Evolutionary conservation across 495 filamentous ascomycete genomes (phyloP).

Genomic region (Neurospora hispaniola): DNA sequence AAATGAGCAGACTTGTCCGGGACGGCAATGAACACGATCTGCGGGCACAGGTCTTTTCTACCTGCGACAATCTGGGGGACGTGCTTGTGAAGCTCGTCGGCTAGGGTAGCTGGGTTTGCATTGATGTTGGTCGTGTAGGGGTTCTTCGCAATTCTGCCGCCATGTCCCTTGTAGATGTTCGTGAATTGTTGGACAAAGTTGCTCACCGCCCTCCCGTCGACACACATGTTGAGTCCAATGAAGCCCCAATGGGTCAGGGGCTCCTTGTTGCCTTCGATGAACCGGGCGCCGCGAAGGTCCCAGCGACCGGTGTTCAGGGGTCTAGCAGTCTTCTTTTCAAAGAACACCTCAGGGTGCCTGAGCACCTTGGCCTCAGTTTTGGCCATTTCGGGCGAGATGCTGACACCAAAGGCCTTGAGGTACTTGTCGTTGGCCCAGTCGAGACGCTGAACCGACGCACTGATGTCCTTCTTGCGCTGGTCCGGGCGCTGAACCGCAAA

Average conservation of each 20-base stretch:
- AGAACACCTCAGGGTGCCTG: slow-evolving; percentile 60
- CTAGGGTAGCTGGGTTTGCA: neutral
- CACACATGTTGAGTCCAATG: slow-evolving; percentile 15
- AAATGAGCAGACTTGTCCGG: slow-evolving; percentile 49
- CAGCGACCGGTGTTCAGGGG: slow-evolving; percentile 61
- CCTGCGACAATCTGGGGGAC: neutral
- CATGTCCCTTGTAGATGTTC: slow-evolving; percentile 56
- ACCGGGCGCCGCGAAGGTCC: slow-evolving; percentile 75
- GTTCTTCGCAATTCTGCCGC: slow-evolving; percentile 44
- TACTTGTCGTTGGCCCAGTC: slow-evolving; percentile 58
- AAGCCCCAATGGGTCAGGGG: slow-evolving; percentile 65
- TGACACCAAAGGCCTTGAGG: slow-evolving; percentile 56
- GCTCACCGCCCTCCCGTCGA: slow-evolving; percentile 33
- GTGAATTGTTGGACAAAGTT: slow-evolving; percentile 51
- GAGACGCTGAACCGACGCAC: slow-evolving; percentile 51
- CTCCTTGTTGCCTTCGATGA: slow-evolving; percentile 46
- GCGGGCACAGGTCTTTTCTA: slow-evolving; percentile 23
- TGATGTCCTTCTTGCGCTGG: slow-evolving; percentile 50
- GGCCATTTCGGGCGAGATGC: slow-evolving; percentile 51
- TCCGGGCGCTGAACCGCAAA: slow-evolving; percentile 59
- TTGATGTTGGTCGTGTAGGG: slow-evolving; percentile 10
- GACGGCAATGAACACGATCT: slow-evolving; percentile 65
- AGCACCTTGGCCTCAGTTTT: slow-evolving; percentile 61
- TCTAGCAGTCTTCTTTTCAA: slow-evolving; percentile 32
- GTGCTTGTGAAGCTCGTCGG: neutral